A percentile compares a stretch with the other conserved stretches of the same genome.
These are phyloP conservation scores for Tuber borchii DNA, from an alignment of 495 filamentous ascomycete genomes.

Conservation along the genomic window DNA sequence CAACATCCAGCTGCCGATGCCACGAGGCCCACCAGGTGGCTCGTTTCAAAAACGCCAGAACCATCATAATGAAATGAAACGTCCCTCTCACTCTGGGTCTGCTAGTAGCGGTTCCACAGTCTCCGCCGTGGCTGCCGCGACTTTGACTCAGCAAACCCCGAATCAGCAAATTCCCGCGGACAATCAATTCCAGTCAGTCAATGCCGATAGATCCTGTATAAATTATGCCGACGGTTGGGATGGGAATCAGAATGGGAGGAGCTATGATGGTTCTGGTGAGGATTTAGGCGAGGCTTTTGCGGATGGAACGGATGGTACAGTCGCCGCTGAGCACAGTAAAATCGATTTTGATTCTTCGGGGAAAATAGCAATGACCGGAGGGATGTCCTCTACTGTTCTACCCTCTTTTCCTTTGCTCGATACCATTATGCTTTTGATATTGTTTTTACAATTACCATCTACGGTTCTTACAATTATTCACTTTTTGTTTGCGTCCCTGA, in stretches of 20 bases:
- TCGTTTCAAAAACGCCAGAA: constrained; percentile 42
- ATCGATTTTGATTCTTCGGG: constrained; percentile 40
- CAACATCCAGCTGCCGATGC: constrained; percentile 41
- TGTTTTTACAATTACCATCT: constrained; percentile 91
- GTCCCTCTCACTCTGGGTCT: constrained; percentile 35
- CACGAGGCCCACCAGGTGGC: constrained; percentile 40
- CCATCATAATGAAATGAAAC: constrained; percentile 35
- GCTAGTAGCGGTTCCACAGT: constrained; percentile 25
- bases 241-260: constrained; percentile 26
- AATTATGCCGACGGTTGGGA: constrained; percentile 35
- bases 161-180: constrained; percentile 25
- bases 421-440: constrained; percentile 95
- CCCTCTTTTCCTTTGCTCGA: constrained; percentile 85
- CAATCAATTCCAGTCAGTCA: constrained; percentile 35
- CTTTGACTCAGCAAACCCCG: constrained; percentile 19
- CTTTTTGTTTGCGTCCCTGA: constrained; percentile 84
- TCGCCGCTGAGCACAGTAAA: constrained; percentile 36
- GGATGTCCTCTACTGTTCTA: constrained; percentile 60
- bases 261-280: constrained; percentile 32
- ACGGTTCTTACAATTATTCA: constrained; percentile 85
- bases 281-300: constrained; percentile 33
- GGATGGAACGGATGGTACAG: constrained; percentile 33
- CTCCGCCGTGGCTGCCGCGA: constrained; percentile 5
- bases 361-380: constrained; percentile 23
- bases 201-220: constrained; percentile 17